Percentiles rank a stretch among this genome's conserved stretches.
Evolutionary conservation across 2,329 filamentous ascomycete genomes (phyloP).

Genomic region (Aspergillus flavus): DNA sequence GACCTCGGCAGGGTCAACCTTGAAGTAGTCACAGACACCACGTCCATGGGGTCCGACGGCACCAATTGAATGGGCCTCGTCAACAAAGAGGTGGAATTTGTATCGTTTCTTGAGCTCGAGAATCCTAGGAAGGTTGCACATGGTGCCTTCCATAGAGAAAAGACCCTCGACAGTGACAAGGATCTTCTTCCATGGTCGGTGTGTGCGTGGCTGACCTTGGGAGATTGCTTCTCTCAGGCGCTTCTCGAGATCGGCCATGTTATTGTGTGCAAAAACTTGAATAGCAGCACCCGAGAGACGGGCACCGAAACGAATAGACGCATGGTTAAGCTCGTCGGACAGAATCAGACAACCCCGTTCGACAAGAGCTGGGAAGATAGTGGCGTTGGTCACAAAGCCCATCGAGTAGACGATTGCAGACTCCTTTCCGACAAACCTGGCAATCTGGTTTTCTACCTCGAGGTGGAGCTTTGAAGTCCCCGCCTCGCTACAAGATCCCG

Average conservation of each 20-base stretch:
- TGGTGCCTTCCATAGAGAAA: constrained; percentile 98
- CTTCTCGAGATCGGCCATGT: constrained; percentile 81
- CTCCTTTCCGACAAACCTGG: constrained; percentile 87
- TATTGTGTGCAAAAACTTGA: constrained; percentile 92
- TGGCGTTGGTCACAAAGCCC: constrained; percentile 96
- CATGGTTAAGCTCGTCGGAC: constrained; percentile 94
- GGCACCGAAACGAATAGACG: constrained; percentile 89
- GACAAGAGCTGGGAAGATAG: constrained; percentile 84
- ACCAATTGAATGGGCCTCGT: constrained; percentile 93
- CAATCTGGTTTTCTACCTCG: constrained; percentile 85
- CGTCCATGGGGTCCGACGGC: constrained; percentile 85
- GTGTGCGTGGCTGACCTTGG: constrained; percentile 90
- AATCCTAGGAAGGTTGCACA: constrained; percentile 88
- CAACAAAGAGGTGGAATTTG: constrained; percentile 91
- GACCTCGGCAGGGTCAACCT: constrained; percentile 78
- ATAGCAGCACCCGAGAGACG: constrained; percentile 90
- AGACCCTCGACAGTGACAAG: constrained; percentile 90
- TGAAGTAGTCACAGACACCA: constrained; percentile 94
- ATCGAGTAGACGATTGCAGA: constrained; percentile 94
- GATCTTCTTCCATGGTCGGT: constrained; percentile 98
- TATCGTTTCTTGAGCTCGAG: constrained; percentile 86
- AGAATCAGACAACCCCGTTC: constrained; percentile 90
- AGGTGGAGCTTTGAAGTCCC: constrained; percentile 81
- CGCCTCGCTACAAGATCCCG: constrained; percentile 75
- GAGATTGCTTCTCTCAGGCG: constrained; percentile 86